These are phyloP conservation scores for Xylaria castorea DNA, from an alignment of 495 filamentous ascomycete species.

Conservation along the genomic window DNA sequence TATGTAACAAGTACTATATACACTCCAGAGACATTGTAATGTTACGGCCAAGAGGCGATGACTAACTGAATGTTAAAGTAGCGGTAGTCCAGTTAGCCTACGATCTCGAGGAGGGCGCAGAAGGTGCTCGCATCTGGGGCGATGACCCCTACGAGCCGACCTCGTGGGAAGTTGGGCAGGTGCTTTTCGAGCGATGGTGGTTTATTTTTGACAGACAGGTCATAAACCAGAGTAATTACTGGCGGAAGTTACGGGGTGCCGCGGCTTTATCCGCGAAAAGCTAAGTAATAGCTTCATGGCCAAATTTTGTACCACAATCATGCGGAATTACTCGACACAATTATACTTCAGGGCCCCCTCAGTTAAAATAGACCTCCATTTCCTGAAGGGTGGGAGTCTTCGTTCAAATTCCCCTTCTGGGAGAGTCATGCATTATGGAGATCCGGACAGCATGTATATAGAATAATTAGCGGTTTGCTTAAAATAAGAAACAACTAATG, in stretches of 20 bases:
- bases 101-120: constrained; percentile 57
- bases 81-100: constrained; percentile 32
- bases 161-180: constrained; percentile 57
- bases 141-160: constrained; percentile 45
- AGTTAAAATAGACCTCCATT: neutral
- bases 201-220: constrained; percentile 55
- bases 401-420: neutral
- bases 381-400: neutral
- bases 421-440: neutral
- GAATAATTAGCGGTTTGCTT: neutral
- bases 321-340: neutral
- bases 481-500: neutral
- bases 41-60: too few relatives aligned
- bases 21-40: neutral
- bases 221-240: constrained; percentile 50
- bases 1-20: neutral
- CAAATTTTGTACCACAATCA: neutral
- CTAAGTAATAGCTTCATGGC: neutral
- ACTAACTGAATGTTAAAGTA: constrained; percentile 18
- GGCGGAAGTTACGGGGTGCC: constrained; percentile 40
- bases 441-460: neutral
- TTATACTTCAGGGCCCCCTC: neutral
- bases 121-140: constrained; percentile 50
- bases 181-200: constrained; percentile 59
- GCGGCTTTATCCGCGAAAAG: neutral